These are phyloP conservation scores for Trichoderma sp. DNA, from an alignment of 2,329 filamentous ascomycete species.

Conservation along the genomic window DNA sequence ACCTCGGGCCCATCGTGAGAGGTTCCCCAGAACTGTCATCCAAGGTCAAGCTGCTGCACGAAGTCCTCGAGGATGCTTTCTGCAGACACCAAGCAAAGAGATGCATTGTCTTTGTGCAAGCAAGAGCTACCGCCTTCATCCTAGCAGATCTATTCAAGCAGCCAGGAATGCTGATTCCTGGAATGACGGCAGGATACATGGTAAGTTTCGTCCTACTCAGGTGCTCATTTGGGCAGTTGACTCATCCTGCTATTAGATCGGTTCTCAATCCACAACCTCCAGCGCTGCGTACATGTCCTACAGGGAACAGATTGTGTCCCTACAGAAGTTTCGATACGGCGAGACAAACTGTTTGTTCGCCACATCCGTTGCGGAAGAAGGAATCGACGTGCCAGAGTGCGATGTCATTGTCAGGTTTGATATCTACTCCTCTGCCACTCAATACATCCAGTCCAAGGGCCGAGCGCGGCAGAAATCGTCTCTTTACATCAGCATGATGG, in stretches of 20 bases:
- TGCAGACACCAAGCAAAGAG: constrained; percentile 51
- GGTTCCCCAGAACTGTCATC: constrained; percentile 57
- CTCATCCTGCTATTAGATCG: constrained; percentile 35
- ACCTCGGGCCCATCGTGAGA: constrained; percentile 43
- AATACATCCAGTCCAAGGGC: constrained; percentile 91
- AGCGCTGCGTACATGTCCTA: constrained; percentile 67
- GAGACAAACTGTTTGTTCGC: constrained; percentile 66
- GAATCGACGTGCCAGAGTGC: constrained; percentile 68
- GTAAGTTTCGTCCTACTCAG: constrained; percentile 45
- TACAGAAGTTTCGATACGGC: constrained; percentile 65
- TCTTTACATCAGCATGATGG: constrained; percentile 81
- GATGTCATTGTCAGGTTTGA: constrained; percentile 77
- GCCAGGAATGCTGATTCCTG: constrained; percentile 55
- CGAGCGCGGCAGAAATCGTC: constrained; percentile 78
- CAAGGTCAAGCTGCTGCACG: constrained; percentile 68
- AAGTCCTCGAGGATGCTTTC: constrained; percentile 66
- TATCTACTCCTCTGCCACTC: constrained; percentile 84
- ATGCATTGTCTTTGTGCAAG: constrained; percentile 87
- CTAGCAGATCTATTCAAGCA: constrained; percentile 68
- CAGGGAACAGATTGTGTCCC: constrained; percentile 71
- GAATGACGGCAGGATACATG: constrained; percentile 64
- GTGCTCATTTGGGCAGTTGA: not conserved
- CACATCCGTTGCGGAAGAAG: constrained; percentile 68
- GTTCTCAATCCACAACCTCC: constrained; percentile 37
- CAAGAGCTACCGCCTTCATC: constrained; percentile 74